These are phyloP conservation scores for Lycium ferocissimum DNA, from an alignment of 257 asterid species.

Conservation along the genomic window DNA sequence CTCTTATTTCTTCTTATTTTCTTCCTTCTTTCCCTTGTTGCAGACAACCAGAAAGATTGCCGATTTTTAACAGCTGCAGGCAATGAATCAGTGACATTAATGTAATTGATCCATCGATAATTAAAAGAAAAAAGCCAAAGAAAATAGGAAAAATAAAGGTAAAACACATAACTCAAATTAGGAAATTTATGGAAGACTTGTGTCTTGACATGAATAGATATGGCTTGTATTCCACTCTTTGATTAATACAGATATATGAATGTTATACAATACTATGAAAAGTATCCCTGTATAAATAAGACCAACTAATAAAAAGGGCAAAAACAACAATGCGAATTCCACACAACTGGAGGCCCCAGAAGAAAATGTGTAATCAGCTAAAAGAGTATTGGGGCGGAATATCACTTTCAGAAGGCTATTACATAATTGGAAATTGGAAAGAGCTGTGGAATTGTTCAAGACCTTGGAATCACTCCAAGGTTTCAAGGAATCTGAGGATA, in stretches of 20 bases:
- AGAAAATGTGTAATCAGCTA: neutral
- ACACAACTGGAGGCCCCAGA: slow-evolving; percentile 10
- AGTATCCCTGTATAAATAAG: neutral
- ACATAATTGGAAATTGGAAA: no score
- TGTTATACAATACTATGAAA: neutral
- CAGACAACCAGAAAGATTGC: neutral
- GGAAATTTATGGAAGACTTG: neutral
- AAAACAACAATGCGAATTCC: neutral
- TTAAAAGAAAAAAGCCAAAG: neutral
- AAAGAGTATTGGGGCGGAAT: no score
- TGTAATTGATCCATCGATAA: neutral
- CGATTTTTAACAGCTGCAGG: neutral
- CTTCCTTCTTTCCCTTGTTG: neutral
- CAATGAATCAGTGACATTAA: neutral
- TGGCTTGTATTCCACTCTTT: neutral
- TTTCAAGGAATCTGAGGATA: no score
- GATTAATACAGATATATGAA: neutral
- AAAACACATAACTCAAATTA: neutral
- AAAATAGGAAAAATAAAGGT: neutral
- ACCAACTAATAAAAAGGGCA: neutral
- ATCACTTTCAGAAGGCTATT: no score
- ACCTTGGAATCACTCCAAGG: no score
- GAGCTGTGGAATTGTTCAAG: no score
- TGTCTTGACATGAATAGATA: neutral
- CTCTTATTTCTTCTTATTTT: neutral